Evolutionary conservation across 129 eudicot species (phyloP), one percentile per base, ranked within the genome.

Genomic region (Flaveria brownii): DNA sequence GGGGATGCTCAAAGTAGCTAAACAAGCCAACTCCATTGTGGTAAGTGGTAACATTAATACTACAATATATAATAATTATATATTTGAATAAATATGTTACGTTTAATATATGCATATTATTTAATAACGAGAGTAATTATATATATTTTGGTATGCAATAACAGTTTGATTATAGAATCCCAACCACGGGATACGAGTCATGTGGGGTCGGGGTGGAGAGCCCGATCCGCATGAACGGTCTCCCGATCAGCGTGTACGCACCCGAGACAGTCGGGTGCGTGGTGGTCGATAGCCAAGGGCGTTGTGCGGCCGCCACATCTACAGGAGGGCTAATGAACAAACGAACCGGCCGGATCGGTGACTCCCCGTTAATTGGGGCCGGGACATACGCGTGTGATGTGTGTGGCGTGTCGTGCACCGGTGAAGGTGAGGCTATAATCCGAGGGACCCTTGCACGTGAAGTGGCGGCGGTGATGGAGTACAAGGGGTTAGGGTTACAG

Each of bases 381-480:
- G 98, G 98, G 39, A 93, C 98, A 5, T 93, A 93, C 43, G 98
- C 98, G 0, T 84, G 93, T 50, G 84, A 91, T 3, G 51, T 83
- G 0, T 93, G 98, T 43, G 98, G 87, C 9, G 96, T 93, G 1
- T 93, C 98, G 4, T 93, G 98, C 84, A 93, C 98, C 0, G 98
- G 98, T 10, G 98, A 93, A 59, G 98, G 98, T 0, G 98, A 93
- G 84, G 98, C 98, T 10, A 93, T 93, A 54, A 86, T 90, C 54
- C 87, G 98, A 6, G 91, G 85, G 9, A 93, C 98, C 20, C 86
- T 93, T 49, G 97, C 98, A 0, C 88, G 98, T 15, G 98, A 90
- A 14, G 98, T 93, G 88, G 96, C 93, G 36, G 98, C 97, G 5
- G 87, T 93, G 82, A 93, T 93, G 97, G 98, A 93, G 83, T 93